Evolutionary conservation across 2,329 filamentous ascomycete species (phyloP), one percentile per base, ranked within the genome.

Genomic region (Cordyceps pruinosa): DNA sequence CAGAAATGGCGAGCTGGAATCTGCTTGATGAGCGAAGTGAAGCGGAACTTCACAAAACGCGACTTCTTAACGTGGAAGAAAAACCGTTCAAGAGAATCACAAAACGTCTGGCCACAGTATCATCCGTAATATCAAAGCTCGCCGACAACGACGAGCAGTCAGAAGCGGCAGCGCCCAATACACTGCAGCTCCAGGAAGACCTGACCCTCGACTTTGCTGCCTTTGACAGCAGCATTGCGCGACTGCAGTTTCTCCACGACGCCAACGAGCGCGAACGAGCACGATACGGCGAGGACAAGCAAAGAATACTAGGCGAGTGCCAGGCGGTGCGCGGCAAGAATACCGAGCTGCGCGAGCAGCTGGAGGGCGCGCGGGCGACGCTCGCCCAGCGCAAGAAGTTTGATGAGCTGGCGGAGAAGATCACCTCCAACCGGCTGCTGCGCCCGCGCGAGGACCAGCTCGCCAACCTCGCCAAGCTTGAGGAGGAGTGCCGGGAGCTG

Each of bases 11-110:
- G 23, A 70, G 72, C 48, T 91, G 86, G 77, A 78, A 81, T 45
- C 76, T 92, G 48, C 77, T 95, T 49, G 86, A 90, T 56, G 87
- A 88, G 63, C 79, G 81, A 61, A 87, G 90, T 62, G 88, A 91
- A 74, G 87, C 90, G 70, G 86, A 90, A 61, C 85, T 97, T 37
- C 93, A 97, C 76, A 93, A 92, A 67, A 82, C 82, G 30, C 89
- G 93, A 42, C 87, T 97, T 4, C 82, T 97, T 37, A 89, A 89
- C 61, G 87, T 97, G 60, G 93, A 97, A 76, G 90, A 96, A 68
- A 91, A 91, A 58, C 90, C 91, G 1, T 97, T 96, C 76, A 90
- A 90, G 70, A 87, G 92, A 60, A 85, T 97, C 59, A 89, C 89
- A 23, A 91, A 91, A 73, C 87, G 89, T 32, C 82, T 97, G 9